These are phyloP conservation scores for Rheum nobile DNA, from an alignment of 148 eudicot genomes.

Conservation along the genomic window DNA sequence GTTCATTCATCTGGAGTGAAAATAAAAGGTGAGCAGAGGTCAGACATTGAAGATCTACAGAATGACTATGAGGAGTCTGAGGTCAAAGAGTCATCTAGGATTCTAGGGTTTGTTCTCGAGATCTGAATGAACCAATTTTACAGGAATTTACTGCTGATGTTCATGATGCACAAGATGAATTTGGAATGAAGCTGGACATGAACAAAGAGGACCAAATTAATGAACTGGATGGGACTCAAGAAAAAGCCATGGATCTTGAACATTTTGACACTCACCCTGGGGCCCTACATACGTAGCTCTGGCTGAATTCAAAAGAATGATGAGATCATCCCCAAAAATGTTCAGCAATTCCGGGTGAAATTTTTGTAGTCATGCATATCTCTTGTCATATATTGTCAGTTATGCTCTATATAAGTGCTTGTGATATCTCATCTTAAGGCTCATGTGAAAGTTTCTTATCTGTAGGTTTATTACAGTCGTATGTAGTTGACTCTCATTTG, in stretches of 20 bases:
- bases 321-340: slow-evolving; percentile 73
- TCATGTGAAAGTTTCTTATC: neutral
- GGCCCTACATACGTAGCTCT: too few relatives aligned
- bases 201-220: slow-evolving; percentile 20
- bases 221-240: slow-evolving; percentile 15
- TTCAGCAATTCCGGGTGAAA: slow-evolving; percentile 80
- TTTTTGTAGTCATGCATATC: neutral
- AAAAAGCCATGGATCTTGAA: slow-evolving; percentile 21
- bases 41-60: slow-evolving; percentile 24
- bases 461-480: neutral
- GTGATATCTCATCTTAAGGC: neutral
- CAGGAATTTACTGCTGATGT: slow-evolving; percentile 20
- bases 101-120: slow-evolving; percentile 22
- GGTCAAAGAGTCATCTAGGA: slow-evolving; percentile 20
- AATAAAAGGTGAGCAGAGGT: slow-evolving; percentile 31
- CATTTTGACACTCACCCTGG: slow-evolving; percentile 41
- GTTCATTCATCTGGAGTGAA: slow-evolving; percentile 58
- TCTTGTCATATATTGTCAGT: neutral
- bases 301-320: too few relatives aligned
- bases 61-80: slow-evolving; percentile 25
- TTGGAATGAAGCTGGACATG: slow-evolving; percentile 29
- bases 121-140: slow-evolving; percentile 21
- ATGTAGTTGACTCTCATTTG: neutral
- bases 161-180: slow-evolving; percentile 19
- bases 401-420: neutral